Base-by-base conservation (phyloP, 352 stramenopile species). In the Pythium aristosporum region DNA sequence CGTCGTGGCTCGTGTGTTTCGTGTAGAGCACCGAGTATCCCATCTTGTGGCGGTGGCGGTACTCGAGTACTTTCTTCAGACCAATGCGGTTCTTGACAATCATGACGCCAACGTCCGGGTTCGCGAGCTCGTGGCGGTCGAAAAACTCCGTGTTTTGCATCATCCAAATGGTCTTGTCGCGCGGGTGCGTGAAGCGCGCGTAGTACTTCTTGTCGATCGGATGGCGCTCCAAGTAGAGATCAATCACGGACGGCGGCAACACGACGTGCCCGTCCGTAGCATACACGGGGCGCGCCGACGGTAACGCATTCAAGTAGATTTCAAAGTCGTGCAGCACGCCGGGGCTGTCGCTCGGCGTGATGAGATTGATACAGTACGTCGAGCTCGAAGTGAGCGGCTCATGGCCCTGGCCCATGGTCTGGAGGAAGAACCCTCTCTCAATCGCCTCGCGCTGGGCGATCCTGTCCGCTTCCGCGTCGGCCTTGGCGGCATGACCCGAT, bases 71-170 rank as follows among this genome's bases (percentile, higher is more conserved):
- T 63, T 93, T 93, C 55, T 91, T 88, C 12, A 93, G 71, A 0
- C 82, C 79, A 44, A 93, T 87, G 39, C 82, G 79, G 47, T 91
- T 93, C 65, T 93, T 93, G 37, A 89, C 82, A 50, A 93, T 81
- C 72, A 93, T 87, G n/a, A 93, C 82, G 21, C 85, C 85, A 8
- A 93, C 78, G 20, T 72, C 78, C 9, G 85, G 85, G 49, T 88
- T 77, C 16, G 70, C 62, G 37, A 93, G 68, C 56, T 93, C 85
- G 59, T 93, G 85, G 47, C 82, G 77, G 51, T 93, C 85, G 43
- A 93, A 93, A 60, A 90, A 91, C 63, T 93, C 82, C 56, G 86
- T 78, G 67, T 93, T 91, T 63, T 90, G 80, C 82, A 93, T 89
- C 79, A 93, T 88, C 85, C 85, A 93, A 56, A 93, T 88, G 21